phyloP scores from a whole-genome alignment of 345 rosid genomes.

The Iberis pinnata region DNA sequence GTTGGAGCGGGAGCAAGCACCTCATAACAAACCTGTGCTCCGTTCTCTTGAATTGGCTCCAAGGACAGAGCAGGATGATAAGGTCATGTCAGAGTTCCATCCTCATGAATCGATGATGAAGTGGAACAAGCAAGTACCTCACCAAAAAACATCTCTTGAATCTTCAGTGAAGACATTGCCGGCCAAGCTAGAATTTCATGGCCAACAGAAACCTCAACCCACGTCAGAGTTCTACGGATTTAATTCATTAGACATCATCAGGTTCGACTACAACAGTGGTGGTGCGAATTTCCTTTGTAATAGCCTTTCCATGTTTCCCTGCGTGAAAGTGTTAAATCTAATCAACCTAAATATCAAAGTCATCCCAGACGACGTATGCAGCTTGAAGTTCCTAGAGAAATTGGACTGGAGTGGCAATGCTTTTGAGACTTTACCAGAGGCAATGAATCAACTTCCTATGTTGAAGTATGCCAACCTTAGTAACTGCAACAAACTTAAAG shows the following conservation, averaged over 20 bases:
- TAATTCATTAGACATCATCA: neutral
- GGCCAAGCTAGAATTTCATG: neutral
- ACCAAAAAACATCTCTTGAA: neutral
- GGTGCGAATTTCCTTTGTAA: neutral
- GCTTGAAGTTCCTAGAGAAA: slow-evolving; percentile 15
- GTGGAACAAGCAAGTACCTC: neutral
- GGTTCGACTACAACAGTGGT: neutral
- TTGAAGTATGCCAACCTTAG: neutral
- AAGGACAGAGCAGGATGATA: neutral
- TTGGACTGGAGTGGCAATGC: slow-evolving; percentile 20
- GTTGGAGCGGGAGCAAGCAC: neutral
- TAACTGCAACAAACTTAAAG: neutral
- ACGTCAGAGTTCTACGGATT: neutral
- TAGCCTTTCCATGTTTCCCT: slow-evolving; percentile 4
- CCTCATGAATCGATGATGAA: neutral
- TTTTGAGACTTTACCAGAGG: slow-evolving; percentile 11
- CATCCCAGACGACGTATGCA: neutral
- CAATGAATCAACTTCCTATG: neutral
- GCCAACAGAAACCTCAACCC: neutral
- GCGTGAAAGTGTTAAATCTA: slow-evolving; percentile 1
- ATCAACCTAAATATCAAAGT: slow-evolving; percentile 8
- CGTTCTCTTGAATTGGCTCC: neutral
- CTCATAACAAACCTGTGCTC: neutral
- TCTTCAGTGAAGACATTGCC: neutral
- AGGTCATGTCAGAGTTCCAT: neutral